Evolutionary conservation across 2,329 filamentous ascomycete species (phyloP).

Genomic region (Fusarium sp.): DNA sequence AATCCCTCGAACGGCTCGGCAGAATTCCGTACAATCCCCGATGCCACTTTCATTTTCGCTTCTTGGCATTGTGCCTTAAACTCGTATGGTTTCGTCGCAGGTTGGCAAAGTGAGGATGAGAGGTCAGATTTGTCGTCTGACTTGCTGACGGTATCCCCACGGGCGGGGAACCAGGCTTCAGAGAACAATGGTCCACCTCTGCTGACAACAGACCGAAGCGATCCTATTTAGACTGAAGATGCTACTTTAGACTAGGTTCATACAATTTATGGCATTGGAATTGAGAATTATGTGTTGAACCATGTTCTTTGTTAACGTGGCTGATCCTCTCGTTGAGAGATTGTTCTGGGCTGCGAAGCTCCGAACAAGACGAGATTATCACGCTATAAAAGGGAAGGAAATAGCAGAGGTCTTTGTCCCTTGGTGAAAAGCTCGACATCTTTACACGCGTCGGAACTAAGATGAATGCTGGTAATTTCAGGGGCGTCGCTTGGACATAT

Average conservation of each 20-base stretch:
- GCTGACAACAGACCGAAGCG: neutral
- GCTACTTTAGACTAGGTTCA: neutral
- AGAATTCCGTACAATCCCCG: conserved; percentile 4
- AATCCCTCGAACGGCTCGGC: neutral
- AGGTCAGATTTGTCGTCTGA: neutral
- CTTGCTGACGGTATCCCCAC: neutral
- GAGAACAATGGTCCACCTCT: neutral
- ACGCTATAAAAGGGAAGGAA: neutral
- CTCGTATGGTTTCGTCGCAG: too few species aligned
- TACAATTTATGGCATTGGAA: neutral
- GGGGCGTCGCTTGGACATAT: too few species aligned
- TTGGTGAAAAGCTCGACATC: neutral
- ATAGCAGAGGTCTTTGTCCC: neutral
- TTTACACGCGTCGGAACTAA: neutral
- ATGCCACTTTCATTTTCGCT: neutral
- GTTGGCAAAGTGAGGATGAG: neutral
- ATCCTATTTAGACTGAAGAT: neutral
- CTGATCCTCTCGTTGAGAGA: neutral
- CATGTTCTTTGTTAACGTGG: neutral
- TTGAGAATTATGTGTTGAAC: neutral
- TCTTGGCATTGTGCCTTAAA: neutral
- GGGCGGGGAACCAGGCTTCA: neutral
- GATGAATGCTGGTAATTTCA: neutral
- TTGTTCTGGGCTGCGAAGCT: neutral
- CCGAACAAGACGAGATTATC: neutral